Conservation (phyloP, 2,329 filamentous ascomycete genomes). For the Sordariomycetes sp. region DNA sequence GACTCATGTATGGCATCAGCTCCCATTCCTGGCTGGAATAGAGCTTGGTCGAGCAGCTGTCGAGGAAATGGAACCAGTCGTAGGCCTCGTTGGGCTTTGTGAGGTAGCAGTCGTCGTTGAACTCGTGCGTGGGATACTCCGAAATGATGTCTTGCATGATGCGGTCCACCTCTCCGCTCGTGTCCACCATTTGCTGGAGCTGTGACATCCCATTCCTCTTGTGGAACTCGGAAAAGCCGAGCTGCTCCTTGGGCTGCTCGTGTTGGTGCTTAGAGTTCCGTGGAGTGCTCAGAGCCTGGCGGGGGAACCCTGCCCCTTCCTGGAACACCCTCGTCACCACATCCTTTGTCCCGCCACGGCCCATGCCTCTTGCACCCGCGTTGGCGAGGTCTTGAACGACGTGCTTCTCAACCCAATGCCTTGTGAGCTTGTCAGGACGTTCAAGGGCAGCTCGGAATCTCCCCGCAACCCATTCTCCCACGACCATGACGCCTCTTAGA, state of each 20-base stretch:
- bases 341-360: slow-evolving; percentile 61
- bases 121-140: slow-evolving; percentile 76
- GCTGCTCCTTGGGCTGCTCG: slow-evolving; percentile 45
- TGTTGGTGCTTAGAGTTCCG: slow-evolving; percentile 17
- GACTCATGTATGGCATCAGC: slow-evolving; percentile 73
- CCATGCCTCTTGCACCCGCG: slow-evolving; percentile 60
- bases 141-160: slow-evolving; percentile 78
- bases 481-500: slow-evolving; percentile 73
- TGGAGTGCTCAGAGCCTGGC: slow-evolving; percentile 34
- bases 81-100: slow-evolving; percentile 81
- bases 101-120: slow-evolving; percentile 85
- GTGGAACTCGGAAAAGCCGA: slow-evolving; percentile 61
- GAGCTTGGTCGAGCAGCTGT: slow-evolving; percentile 66
- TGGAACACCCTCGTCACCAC: slow-evolving; percentile 71
- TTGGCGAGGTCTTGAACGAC: slow-evolving; percentile 57
- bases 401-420: slow-evolving; percentile 67
- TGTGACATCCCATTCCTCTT: slow-evolving; percentile 65
- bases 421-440: slow-evolving; percentile 39
- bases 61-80: slow-evolving; percentile 94
- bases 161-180: slow-evolving; percentile 67
- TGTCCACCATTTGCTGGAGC: slow-evolving; percentile 66
- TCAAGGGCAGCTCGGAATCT: slow-evolving; percentile 44
- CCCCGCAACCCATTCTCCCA: slow-evolving; percentile 76
- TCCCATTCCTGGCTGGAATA: slow-evolving; percentile 91
- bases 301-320: slow-evolving; percentile 68